Base-by-base conservation (phyloP, 371 early-diverging fungal species). In the Apophysomyces ossiformis region DNA sequence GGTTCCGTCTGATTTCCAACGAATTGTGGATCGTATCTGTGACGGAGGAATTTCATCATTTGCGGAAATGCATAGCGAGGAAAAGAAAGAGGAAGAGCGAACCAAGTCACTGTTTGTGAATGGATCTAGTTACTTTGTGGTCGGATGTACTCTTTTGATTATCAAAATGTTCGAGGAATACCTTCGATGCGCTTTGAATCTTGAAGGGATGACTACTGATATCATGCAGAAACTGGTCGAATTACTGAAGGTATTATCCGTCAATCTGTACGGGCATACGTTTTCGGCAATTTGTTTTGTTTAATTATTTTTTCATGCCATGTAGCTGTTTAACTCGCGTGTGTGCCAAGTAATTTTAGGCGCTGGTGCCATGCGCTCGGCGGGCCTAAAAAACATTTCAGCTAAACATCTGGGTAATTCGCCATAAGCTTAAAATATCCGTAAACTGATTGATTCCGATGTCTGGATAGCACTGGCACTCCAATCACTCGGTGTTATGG, bases 341-440 rank as follows among this genome's bases (percentile, higher is more conserved):
- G 88, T 90, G 4, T 96, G 97, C 75, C 96, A 96, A 79, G 94
- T 96, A 5, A 95, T 98, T 72, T 81, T 98, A 12, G 98, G 97
- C 1, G 97, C 96, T 1, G 98, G 97, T 1, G 98, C 98, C 0
- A 92, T 95, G 88, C 86, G 89, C 35, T 96, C 96, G 7, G 97
- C 96, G 5, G 98, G 97, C 5, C 76, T 98, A 39, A 95, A 95
- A 67, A 95, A 93, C 68, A 98, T 98, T 37, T 92, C 96, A 2
- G 97, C 98, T 8, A 94, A 96, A 65, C 98, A 97, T 70, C 79
- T 97, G 43, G 90, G 92, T 90, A 82, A 60, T 63, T 59, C 21
- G 32, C 21, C 6, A 32, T 26, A 47, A 7, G 13, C 47, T 11
- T 7, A 47, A 47, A 2, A 12, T 15, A 44, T 21, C 39, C 32